phyloP scores from a whole-genome alignment of 331 rosid genomes.

The Phaseolus coccineus region DNA sequence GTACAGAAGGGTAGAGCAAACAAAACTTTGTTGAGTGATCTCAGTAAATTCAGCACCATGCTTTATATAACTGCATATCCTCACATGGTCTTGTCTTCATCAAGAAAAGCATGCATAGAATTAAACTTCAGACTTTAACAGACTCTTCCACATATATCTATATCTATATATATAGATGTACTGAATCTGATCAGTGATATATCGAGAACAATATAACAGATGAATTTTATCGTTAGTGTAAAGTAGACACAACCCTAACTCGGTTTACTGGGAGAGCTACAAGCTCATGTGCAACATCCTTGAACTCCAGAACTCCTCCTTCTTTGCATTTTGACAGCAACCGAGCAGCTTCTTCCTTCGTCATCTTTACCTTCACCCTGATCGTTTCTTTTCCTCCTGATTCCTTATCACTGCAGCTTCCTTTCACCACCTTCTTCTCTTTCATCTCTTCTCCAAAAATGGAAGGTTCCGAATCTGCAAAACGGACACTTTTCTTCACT shows the following conservation, averaged over 20 bases:
- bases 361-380: conserved; percentile 82
- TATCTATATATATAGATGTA: background rate
- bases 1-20: background rate
- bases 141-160: too few species aligned
- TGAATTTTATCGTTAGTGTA: background rate
- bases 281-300: conserved; percentile 65
- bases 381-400: conserved; percentile 34
- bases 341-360: conserved; percentile 75
- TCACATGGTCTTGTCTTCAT: too few species aligned
- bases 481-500: conserved; percentile 44
- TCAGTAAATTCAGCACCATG: background rate
- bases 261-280: conserved; percentile 48
- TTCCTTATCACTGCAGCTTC: background rate
- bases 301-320: conserved; percentile 69
- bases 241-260: conserved; percentile 39
- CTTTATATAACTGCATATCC: background rate
- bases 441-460: conserved; percentile 23
- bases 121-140: background rate
- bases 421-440: conserved; percentile 2
- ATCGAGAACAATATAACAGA: too few species aligned
- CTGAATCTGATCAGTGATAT: background rate
- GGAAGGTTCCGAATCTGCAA: conserved; percentile 45
- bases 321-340: conserved; percentile 70
- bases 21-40: background rate
- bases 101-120: background rate